Evolutionary conservation across 1,139 yeast genomes (phyloP).

Genomic region (Saccharomyces hybrid): DNA sequence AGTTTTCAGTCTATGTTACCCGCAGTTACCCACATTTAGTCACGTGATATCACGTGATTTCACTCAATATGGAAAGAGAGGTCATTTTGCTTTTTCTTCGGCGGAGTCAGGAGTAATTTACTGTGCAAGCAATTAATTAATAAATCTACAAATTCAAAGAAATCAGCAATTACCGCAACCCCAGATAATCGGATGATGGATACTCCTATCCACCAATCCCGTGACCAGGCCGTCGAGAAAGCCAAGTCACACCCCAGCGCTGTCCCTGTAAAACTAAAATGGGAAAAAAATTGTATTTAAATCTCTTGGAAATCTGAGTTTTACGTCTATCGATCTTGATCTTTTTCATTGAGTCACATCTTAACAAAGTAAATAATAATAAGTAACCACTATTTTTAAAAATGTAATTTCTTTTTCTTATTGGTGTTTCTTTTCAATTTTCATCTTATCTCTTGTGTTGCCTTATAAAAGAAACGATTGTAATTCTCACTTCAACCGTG

Average conservation of each 20-base stretch:
- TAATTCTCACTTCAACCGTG: neutral
- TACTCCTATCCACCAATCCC: neutral
- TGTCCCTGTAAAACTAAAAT: neutral
- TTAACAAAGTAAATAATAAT: neutral
- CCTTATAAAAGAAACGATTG: neutral
- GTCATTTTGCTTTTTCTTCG: neutral
- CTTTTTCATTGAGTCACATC: neutral
- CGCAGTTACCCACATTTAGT: neutral
- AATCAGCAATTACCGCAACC: slow-evolving; percentile 1
- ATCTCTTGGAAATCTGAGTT: neutral
- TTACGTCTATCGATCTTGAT: neutral
- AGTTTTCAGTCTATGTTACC: neutral
- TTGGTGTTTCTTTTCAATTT: neutral
- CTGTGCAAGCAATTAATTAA: neutral
- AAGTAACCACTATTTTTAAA: neutral
- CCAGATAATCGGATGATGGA: neutral
- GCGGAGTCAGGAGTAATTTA: neutral
- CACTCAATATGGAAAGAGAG: too few species aligned
- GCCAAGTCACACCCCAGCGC: neutral
- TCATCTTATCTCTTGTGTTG: neutral
- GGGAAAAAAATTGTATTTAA: neutral
- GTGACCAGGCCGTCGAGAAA: neutral
- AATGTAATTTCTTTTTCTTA: neutral
- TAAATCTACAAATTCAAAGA: neutral
- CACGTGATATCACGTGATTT: neutral